phyloP scores from a whole-genome alignment of 352 stramenopile species.

The Globisporangium emineosum region DNA sequence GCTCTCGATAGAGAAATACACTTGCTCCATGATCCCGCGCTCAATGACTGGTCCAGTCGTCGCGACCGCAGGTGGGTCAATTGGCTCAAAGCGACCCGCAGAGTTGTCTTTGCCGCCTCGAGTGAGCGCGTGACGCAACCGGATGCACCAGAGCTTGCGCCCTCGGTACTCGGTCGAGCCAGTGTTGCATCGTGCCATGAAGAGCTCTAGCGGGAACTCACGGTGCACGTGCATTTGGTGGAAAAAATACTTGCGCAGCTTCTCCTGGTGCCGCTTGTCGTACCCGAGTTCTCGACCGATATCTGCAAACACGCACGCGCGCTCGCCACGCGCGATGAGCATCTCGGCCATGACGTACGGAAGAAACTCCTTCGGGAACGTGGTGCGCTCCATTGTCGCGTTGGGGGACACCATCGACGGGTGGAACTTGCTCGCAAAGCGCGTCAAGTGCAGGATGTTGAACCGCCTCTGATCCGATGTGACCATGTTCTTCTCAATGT shows the following conservation, averaged over 20 bases:
- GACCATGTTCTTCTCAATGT: constrained; percentile 78
- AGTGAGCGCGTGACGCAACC: constrained; percentile 30
- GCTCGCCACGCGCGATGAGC: constrained; percentile 55
- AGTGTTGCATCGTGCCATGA: constrained; percentile 80
- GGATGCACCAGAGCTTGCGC: constrained; percentile 79
- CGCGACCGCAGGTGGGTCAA: constrained; percentile 5
- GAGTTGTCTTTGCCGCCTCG: constrained; percentile 12
- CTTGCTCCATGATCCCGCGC: constrained; percentile 79
- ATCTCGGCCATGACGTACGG: constrained; percentile 61
- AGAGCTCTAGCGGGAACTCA: constrained; percentile 68
- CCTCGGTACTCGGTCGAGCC: constrained; percentile 45
- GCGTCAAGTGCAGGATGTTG: constrained; percentile 77
- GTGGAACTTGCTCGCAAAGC: constrained; percentile 61
- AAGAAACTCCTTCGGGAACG: constrained; percentile 61
- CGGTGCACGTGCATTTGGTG: constrained; percentile 60
- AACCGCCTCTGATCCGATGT: constrained; percentile 63
- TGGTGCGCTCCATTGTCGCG: constrained; percentile 47
- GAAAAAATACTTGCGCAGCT: constrained; percentile 80
- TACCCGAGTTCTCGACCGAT: constrained; percentile 80
- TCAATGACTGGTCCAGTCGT: constrained; percentile 50
- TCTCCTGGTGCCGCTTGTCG: constrained; percentile 74
- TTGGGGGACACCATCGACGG: constrained; percentile 63
- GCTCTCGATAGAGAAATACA: constrained; percentile 58
- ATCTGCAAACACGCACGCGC: constrained; percentile 80
- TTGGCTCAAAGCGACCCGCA: constrained; percentile 20